phyloP scores from a whole-genome alignment of 225 moss, liverwort and hornwort genomes.

The Antitrichia curtipendula region DNA sequence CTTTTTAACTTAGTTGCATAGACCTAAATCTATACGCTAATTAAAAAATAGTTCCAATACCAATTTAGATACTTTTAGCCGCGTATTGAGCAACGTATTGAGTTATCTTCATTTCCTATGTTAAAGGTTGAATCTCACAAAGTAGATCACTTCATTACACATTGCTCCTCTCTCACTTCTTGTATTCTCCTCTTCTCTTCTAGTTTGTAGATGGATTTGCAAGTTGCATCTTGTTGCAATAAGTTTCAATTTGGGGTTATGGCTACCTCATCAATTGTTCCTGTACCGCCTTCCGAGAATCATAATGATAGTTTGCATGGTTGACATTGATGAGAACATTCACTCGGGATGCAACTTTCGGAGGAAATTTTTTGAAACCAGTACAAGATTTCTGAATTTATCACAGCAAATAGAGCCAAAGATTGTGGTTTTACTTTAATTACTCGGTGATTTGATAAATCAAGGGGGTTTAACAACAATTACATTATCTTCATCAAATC shows the following conservation, averaged over 20 bases:
- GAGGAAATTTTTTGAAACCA: neutral
- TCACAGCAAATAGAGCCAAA: neutral
- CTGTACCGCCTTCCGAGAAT: neutral
- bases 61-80: neutral
- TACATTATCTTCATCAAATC: neutral
- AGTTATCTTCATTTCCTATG: neutral
- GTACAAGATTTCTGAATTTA: neutral
- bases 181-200: neutral
- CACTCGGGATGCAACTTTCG: neutral
- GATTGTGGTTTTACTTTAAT: neutral
- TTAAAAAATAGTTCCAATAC: neutral
- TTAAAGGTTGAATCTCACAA: neutral
- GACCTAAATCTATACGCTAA: rapidly evolving
- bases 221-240: neutral
- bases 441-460: neutral
- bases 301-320: neutral
- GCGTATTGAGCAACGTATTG: no score
- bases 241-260: neutral
- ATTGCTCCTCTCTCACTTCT: neutral
- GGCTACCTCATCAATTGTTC: neutral
- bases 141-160: rapidly evolving
- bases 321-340: neutral
- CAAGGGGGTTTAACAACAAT: rapidly evolving
- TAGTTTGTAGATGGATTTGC: rapidly evolving
- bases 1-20: no score